Conservation (phyloP, 305 asterid genomes). For the Salvia sclarea region DNA sequence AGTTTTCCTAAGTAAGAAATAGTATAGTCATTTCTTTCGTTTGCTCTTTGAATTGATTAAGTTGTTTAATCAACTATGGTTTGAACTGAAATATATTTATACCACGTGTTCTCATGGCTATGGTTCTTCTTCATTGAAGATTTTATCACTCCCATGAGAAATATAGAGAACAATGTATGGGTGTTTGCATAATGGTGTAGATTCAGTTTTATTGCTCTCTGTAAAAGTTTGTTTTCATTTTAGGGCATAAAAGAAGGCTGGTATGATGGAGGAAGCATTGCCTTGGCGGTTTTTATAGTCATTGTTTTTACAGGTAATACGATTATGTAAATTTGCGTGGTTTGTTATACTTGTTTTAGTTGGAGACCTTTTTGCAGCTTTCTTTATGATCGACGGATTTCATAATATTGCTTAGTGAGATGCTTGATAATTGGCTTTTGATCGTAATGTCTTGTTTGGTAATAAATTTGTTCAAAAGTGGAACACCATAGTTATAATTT, state of each 20-base stretch:
- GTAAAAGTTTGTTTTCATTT: slow-evolving; percentile 7
- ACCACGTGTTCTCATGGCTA: not conserved
- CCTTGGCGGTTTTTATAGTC: slow-evolving; percentile 74
- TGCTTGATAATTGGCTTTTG: slow-evolving; percentile 3
- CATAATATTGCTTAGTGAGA: not conserved
- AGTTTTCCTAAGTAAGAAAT: slow-evolving; percentile 11
- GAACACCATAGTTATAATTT: not conserved
- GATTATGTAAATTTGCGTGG: not conserved
- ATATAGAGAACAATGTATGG: slow-evolving; percentile 16
- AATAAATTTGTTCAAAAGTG: not conserved
- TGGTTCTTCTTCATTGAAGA: slow-evolving; percentile 19
- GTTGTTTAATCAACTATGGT: slow-evolving; percentile 8
- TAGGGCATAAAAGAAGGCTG: slow-evolving; percentile 88
- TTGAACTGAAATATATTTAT: not conserved
- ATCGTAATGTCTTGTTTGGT: not conserved
- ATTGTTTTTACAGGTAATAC: slow-evolving; percentile 66
- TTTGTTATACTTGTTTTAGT: slow-evolving; percentile 18
- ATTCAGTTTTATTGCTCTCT: slow-evolving; percentile 18
- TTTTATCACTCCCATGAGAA: slow-evolving; percentile 4
- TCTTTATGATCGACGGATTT: slow-evolving; percentile 4
- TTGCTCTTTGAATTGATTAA: slow-evolving; percentile 11
- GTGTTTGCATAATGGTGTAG: slow-evolving; percentile 1
- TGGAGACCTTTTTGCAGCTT: slow-evolving; percentile 25
- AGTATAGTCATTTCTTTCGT: not conserved
- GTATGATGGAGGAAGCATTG: slow-evolving; percentile 96